Percentiles rank a stretch among this genome's conserved stretches.
phyloP scores from a whole-genome alignment of 306 rosid genomes.

The Quercus alba region DNA sequence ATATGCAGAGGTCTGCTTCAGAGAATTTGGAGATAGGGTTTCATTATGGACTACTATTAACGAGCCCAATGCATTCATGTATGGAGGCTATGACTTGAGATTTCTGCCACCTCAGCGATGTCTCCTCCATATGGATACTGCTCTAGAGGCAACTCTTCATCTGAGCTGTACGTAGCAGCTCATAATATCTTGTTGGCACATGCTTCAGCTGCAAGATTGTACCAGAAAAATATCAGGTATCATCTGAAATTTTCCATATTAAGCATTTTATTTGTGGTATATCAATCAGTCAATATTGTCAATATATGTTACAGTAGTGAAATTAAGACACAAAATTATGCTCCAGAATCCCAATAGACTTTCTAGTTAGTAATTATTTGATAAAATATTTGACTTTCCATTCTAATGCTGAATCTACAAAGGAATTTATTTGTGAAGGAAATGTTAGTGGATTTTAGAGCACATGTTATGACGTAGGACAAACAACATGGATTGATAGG shows the following conservation, averaged over 20 bases:
- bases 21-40: constrained; percentile 75
- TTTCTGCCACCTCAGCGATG: constrained; percentile 48
- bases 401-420: background rate
- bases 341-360: too few relatives aligned
- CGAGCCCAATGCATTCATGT: constrained; percentile 46
- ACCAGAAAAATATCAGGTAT: constrained; percentile 48
- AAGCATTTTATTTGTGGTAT: background rate
- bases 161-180: constrained; percentile 54
- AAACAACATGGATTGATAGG: constrained; percentile 64
- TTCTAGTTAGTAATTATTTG: too few relatives aligned
- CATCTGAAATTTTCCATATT: background rate
- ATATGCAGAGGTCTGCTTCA: constrained; percentile 67
- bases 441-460: background rate
- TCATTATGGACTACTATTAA: constrained; percentile 57
- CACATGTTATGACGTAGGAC: constrained; percentile 31
- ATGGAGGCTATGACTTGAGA: constrained; percentile 48
- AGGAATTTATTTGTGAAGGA: background rate
- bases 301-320: background rate
- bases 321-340: background rate
- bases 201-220: constrained; percentile 55
- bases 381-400: too few relatives aligned
- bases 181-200: constrained; percentile 70
- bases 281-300: background rate
- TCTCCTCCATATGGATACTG: constrained; percentile 54
- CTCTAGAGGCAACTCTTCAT: constrained; percentile 53